These are phyloP conservation scores for Macadamia integrifolia DNA, from an alignment of 164 flowering plant genomes.

Conservation along the genomic window DNA sequence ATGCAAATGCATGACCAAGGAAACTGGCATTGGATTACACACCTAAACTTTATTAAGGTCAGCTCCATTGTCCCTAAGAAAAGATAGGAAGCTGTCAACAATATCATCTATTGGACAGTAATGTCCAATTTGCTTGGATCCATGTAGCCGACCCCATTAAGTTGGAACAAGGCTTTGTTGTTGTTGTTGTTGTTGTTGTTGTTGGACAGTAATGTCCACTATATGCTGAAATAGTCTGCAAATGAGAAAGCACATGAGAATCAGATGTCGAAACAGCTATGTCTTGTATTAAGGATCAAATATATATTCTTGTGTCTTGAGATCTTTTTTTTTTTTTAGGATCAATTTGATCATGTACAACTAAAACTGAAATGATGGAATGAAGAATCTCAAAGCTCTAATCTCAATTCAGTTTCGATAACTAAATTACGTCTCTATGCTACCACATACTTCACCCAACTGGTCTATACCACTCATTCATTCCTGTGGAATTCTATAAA, in stretches of 20 bases:
- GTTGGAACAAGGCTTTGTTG: no score
- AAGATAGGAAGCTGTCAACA: constrained; percentile 44
- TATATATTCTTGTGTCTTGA: no score
- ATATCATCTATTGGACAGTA: constrained; percentile 75
- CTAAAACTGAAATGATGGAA: no score
- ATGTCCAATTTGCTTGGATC: constrained; percentile 18
- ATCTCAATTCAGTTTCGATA: no score
- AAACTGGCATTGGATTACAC: constrained; percentile 4
- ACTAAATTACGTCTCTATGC: no score
- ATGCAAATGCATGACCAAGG: no score
- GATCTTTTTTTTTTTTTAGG: no score
- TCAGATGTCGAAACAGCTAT: background rate
- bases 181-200: no score
- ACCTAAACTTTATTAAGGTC: constrained; percentile 61
- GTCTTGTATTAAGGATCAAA: no score
- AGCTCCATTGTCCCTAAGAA: constrained; percentile 64
- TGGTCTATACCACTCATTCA: background rate
- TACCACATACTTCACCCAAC: background rate
- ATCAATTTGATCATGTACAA: no score
- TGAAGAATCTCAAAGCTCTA: no score
- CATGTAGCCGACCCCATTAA: no score
- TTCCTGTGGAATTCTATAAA: background rate
- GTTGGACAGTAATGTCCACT: constrained; percentile 38
- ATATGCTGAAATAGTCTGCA: constrained; percentile 76
- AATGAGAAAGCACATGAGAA: constrained; percentile 2